Conservation (phyloP, 2,329 filamentous ascomycete genomes). For the Neofusicoccum cordaticola region DNA sequence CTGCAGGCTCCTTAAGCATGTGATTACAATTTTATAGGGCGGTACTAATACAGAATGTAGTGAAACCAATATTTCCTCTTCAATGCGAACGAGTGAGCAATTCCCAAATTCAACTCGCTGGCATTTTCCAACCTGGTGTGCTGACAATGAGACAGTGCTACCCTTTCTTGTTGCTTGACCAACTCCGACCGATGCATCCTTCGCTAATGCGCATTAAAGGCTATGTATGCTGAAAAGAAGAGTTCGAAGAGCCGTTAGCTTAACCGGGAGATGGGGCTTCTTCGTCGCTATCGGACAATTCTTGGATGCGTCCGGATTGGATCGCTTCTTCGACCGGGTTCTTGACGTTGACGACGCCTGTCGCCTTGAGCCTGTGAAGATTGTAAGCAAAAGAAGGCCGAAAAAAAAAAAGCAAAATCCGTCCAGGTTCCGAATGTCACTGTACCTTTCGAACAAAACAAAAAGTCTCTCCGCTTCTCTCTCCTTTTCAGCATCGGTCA, state of each 20-base stretch:
- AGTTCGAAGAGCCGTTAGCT: background rate
- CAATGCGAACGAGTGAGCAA: background rate
- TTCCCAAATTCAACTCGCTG: background rate
- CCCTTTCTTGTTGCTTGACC: constrained; percentile 6
- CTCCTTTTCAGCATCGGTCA: constrained; percentile 91
- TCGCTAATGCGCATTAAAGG: constrained; percentile 17
- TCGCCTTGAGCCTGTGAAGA: constrained; percentile 59
- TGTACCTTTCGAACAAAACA: constrained; percentile 83
- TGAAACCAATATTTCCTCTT: background rate
- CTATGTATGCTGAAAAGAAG: constrained; percentile 11
- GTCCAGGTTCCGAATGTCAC: too few species aligned
- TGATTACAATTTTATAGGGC: constrained; percentile 13
- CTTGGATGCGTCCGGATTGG: constrained; percentile 67
- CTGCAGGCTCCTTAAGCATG: background rate
- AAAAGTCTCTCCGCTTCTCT: constrained; percentile 86
- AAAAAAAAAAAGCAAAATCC: too few species aligned
- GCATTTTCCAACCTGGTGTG: background rate
- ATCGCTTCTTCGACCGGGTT: constrained; percentile 73
- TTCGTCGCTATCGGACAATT: constrained; percentile 44
- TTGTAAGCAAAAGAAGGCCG: constrained; percentile 14
- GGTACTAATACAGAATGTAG: constrained; percentile 15
- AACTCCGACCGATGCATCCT: constrained; percentile 16
- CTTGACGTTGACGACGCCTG: constrained; percentile 72
- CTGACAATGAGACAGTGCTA: background rate
- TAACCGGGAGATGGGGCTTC: constrained; percentile 11